A percentile compares a stretch with the other conserved stretches of the same genome.
phyloP scores from a whole-genome alignment of 225 moss, liverwort and hornwort genomes.

The Lunularia cruciata region DNA sequence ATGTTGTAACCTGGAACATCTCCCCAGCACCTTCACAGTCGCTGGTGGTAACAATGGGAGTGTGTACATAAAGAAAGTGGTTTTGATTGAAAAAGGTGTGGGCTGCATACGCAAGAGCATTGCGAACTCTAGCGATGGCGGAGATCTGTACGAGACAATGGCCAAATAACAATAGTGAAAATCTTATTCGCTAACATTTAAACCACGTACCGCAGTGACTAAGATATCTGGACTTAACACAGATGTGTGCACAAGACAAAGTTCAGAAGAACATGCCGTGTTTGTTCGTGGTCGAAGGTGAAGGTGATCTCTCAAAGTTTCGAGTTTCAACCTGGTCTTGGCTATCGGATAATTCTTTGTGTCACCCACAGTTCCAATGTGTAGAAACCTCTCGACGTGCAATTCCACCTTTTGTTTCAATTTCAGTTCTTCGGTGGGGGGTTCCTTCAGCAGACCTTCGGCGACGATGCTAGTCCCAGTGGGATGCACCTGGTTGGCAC shows the following conservation, averaged over 20 bases:
- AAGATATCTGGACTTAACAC: background rate
- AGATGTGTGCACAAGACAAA: background rate
- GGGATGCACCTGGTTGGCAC: constrained; percentile 54
- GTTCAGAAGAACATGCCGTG: constrained; percentile 47
- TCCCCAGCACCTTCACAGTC: constrained; percentile 98
- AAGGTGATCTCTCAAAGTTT: constrained; percentile 73
- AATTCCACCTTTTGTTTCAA: constrained; percentile 91
- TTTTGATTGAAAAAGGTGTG: constrained; percentile 85
- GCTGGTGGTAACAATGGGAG: constrained; percentile 89
- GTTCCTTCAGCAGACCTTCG: constrained; percentile 70
- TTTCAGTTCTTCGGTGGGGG: constrained; percentile 62
- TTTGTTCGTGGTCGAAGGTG: constrained; percentile 88
- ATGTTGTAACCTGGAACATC: constrained; percentile 97
- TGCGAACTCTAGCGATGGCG: constrained; percentile 73
- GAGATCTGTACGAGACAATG: constrained; percentile 57
- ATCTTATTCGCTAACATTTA: background rate
- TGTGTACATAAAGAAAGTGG: constrained; percentile 86
- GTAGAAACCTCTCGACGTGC: constrained; percentile 59
- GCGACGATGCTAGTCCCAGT: constrained; percentile 80
- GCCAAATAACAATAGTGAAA: background rate
- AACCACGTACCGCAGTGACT: background rate
- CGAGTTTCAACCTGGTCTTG: constrained; percentile 67
- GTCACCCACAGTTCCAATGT: constrained; percentile 73
- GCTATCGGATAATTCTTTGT: constrained; percentile 73
- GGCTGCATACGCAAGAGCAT: constrained; percentile 74